Percentiles rank a stretch among this genome's conserved stretches.
phyloP scores from a whole-genome alignment of 257 asterid genomes.

The Fraxinus excelsior region DNA sequence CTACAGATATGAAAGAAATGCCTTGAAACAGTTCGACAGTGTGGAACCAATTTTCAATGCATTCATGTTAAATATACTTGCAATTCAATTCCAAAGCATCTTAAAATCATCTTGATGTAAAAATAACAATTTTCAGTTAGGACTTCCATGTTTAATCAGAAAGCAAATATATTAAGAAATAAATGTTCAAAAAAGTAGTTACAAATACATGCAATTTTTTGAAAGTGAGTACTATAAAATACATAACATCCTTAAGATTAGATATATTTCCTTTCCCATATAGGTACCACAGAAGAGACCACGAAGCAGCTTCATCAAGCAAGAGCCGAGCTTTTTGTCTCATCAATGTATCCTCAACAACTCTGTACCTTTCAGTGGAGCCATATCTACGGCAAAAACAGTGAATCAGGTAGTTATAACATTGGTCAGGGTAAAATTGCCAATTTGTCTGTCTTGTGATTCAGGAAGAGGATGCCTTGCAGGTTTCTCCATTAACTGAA shows the following conservation, averaged over 20 bases:
- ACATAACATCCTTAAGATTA: not conserved
- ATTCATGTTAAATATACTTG: not conserved
- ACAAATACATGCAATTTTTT: conserved; percentile 3
- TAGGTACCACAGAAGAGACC: conserved; percentile 97
- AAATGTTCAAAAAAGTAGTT: conserved; percentile 1
- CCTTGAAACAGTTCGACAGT: not conserved
- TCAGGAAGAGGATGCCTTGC: not conserved
- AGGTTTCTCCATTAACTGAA: not conserved
- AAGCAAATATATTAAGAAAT: conserved; percentile 1
- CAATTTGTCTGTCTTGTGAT: conserved; percentile 6
- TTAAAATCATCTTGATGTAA: not conserved
- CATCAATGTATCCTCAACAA: conserved; percentile 89
- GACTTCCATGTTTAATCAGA: conserved; percentile 8
- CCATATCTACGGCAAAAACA: conserved; percentile 67
- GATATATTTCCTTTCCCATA: conserved; percentile 80
- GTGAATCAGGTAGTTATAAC: conserved; percentile 9
- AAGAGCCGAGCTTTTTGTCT: conserved; percentile 76
- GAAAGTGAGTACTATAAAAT: not conserved
- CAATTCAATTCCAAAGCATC: not conserved
- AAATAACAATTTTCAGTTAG: not conserved
- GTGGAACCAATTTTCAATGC: not conserved
- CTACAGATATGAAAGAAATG: not conserved
- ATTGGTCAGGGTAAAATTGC: conserved; percentile 13
- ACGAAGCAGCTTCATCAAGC: conserved; percentile 97
- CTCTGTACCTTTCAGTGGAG: conserved; percentile 74